A percentile compares a stretch with the other conserved stretches of the same genome.
These are phyloP conservation scores for Colletotrichum coccodes DNA, from an alignment of 2,329 filamentous ascomycete species.

Conservation along the genomic window DNA sequence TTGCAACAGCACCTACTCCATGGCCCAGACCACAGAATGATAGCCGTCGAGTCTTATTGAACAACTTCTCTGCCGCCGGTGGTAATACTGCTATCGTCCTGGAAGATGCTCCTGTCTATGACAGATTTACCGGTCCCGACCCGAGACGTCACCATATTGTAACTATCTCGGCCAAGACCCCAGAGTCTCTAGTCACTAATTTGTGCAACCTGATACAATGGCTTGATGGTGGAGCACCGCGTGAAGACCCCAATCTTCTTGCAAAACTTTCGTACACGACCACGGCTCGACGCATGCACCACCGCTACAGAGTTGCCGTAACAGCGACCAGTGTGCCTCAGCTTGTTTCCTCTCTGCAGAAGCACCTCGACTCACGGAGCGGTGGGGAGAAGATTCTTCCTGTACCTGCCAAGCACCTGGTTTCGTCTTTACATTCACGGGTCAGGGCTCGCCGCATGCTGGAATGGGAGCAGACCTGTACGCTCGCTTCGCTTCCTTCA, in stretches of 20 bases:
- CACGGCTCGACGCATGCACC: conserved; percentile 72
- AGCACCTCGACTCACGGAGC: conserved; percentile 50
- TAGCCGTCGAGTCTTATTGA: conserved; percentile 63
- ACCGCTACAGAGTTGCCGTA: conserved; percentile 51
- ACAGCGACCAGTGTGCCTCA: conserved; percentile 51
- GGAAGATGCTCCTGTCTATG: conserved; percentile 64
- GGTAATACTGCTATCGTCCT: conserved; percentile 76
- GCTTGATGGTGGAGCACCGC: conserved; percentile 49
- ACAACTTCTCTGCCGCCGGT: conserved; percentile 78
- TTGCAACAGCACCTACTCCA: conserved; percentile 62
- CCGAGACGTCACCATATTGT: conserved; percentile 65
- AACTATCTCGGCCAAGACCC: conserved; percentile 64
- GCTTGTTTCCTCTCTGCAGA: conserved; percentile 38
- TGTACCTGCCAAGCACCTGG: conserved; percentile 54
- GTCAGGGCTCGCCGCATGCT: conserved; percentile 64
- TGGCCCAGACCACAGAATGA: conserved; percentile 58
- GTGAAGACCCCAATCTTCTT: conserved; percentile 61
- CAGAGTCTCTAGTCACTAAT: conserved; percentile 66
- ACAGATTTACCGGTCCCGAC: conserved; percentile 57
- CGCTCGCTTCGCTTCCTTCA: conserved; percentile 56
- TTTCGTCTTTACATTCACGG: conserved; percentile 64
- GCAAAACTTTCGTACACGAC: conserved; percentile 72
- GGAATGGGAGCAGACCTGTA: conserved; percentile 61
- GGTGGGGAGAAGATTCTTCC: conserved; percentile 51
- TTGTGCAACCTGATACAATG: conserved; percentile 63